Evolutionary conservation across 1,139 yeast species (phyloP).

Genomic region (Scheffersomyces cryptocercus): DNA sequence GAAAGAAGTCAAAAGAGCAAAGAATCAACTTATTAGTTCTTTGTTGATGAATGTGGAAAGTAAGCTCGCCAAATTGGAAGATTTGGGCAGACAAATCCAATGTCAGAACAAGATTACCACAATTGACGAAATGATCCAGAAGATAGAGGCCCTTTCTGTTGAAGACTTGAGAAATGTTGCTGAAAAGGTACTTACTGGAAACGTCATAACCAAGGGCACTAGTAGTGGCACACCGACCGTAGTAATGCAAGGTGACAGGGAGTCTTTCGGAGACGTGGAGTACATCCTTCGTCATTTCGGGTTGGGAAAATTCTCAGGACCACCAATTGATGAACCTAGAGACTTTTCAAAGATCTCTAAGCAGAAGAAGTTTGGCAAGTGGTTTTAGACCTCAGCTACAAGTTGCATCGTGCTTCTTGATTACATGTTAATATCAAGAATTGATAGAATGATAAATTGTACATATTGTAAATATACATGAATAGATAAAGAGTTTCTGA

Average conservation of each 20-base stretch:
- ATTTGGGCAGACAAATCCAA: conserved; percentile 92
- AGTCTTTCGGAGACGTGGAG: conserved; percentile 80
- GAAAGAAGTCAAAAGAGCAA: conserved; percentile 82
- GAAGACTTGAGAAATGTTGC: conserved; percentile 76
- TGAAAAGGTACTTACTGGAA: conserved; percentile 70
- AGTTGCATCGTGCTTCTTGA: background rate
- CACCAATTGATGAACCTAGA: conserved; percentile 30
- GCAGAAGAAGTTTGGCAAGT: conserved; percentile 16
- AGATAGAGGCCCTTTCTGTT: conserved; percentile 67
- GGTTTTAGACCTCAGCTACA: conserved; percentile 18
- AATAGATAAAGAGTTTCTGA: background rate
- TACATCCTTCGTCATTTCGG: conserved; percentile 70
- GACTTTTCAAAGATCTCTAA: conserved; percentile 20
- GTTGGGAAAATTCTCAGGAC: conserved; percentile 50
- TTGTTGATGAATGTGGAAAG: conserved; percentile 91
- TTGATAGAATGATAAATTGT: background rate
- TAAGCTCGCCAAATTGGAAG: conserved; percentile 88
- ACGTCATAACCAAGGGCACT: conserved; percentile 48
- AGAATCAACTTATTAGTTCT: conserved; percentile 88
- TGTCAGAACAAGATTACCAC: conserved; percentile 79
- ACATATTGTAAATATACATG: conserved; percentile 1
- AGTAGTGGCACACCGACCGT: conserved; percentile 73
- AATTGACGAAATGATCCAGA: conserved; percentile 78
- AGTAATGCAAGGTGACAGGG: conserved; percentile 87
- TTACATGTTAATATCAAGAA: background rate